Evolutionary conservation across 2,329 filamentous ascomycete genomes (phyloP).

Genomic region (Penicillium crustosum): DNA sequence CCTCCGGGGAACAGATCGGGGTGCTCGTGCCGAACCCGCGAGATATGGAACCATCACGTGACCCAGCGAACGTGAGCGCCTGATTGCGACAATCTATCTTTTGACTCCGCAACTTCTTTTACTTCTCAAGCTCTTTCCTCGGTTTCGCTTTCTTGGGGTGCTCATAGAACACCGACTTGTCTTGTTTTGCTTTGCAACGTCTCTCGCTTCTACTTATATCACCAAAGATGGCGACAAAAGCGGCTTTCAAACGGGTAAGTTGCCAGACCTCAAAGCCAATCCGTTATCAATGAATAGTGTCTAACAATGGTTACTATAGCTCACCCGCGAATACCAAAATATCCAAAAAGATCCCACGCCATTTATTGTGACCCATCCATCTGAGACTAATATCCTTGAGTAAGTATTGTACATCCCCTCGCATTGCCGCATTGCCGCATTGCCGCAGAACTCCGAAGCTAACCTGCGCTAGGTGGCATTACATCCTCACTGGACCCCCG

Average conservation of each 20-base stretch:
- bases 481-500: conserved; percentile 91
- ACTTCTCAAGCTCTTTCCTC: background rate
- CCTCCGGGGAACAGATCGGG: conserved; percentile 17
- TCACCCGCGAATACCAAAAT: conserved; percentile 64
- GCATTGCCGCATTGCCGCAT: background rate
- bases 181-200: background rate
- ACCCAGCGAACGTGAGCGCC: conserved; percentile 11
- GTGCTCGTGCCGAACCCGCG: conserved; percentile 17
- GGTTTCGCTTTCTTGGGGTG: background rate
- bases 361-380: conserved; percentile 85
- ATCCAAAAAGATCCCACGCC: conserved; percentile 77
- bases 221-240: conserved; percentile 65
- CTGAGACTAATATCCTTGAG: conserved; percentile 89
- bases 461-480: conserved; percentile 69
- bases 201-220: background rate
- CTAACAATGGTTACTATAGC: conserved; percentile 37
- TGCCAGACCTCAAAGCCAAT: conserved; percentile 1
- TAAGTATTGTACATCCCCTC: conserved; percentile 43
- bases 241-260: conserved; percentile 69
- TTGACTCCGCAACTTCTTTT: conserved; percentile 1
- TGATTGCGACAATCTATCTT: conserved; percentile 16
- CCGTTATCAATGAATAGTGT: background rate
- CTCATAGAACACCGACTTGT: background rate
- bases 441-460: conserved; percentile 5
- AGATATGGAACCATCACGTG: conserved; percentile 22